phyloP scores from a whole-genome alignment of 768 basidiomycete genomes.

The Coprinopsis sp. region DNA sequence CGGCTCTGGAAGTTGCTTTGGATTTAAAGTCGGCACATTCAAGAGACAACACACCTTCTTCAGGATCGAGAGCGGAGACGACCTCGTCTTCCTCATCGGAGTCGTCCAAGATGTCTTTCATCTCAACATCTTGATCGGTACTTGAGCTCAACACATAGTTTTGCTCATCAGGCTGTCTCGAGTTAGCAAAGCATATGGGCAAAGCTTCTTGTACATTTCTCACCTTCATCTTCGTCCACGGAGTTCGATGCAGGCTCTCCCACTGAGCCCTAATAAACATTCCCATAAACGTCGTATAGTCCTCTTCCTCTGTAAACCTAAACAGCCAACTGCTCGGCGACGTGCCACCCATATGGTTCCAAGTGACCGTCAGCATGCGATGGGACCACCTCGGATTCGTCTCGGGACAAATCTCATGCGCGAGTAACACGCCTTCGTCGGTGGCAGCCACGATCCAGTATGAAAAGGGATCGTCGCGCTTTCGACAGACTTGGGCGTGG shows the following conservation, averaged over 20 bases:
- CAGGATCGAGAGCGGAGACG: constrained; percentile 57
- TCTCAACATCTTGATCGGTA: constrained; percentile 72
- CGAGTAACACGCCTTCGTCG: constrained; percentile 46
- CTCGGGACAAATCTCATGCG: constrained; percentile 58
- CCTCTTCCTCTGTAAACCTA: constrained; percentile 53
- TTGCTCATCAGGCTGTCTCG: constrained; percentile 71
- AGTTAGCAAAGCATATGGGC: not conserved
- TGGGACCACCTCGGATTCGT: constrained; percentile 70
- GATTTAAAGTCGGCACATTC: not conserved
- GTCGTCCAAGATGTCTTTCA: constrained; percentile 72
- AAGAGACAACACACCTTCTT: constrained; percentile 45
- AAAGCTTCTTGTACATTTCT: constrained; percentile 5
- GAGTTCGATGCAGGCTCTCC: constrained; percentile 69
- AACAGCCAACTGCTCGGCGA: constrained; percentile 79
- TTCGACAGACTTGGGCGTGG: constrained; percentile 47
- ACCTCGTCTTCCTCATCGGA: constrained; percentile 81
- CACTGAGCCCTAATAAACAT: constrained; percentile 70
- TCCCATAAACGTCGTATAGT: constrained; percentile 55
- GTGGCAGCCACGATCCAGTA: constrained; percentile 58
- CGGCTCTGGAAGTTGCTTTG: constrained; percentile 27
- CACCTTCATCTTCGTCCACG: constrained; percentile 82
- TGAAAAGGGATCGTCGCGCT: constrained; percentile 39
- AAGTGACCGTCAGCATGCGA: constrained; percentile 72
- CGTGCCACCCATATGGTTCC: constrained; percentile 68
- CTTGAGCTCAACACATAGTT: constrained; percentile 73